Evolutionary conservation across 78 protist species (phyloP), one percentile per base, ranked within the genome.

Genomic region (Planoprotostelium fungivorum): DNA sequence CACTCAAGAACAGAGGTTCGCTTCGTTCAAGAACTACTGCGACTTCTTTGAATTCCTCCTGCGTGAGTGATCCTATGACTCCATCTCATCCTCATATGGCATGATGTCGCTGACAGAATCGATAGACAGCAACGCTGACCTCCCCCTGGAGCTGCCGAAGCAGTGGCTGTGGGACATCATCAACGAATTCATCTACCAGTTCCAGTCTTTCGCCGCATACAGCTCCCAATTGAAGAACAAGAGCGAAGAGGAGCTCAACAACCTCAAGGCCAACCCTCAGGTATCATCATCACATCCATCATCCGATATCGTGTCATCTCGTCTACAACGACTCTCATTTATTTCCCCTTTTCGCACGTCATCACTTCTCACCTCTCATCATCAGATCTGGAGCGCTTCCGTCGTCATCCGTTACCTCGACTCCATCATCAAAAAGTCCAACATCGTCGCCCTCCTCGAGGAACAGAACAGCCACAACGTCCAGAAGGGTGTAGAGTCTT

Each of bases 121-220:
- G 28, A 84, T 87, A 89, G 87, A 88, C 87, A 34, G 83, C 90
- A 35, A 38, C 92, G 88, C 88, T 94, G 95, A 38, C 90, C 38
- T 86, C 1, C 90, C 36, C 25, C 89, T 94, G 31, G 97, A 94
- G 87, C 87, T 97, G 37, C 99, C 99, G 63, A 84, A 39, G 86
- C 95, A 92, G 84, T 97, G 99, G 99, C 88, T 97, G 34, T 97
- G 99, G 99, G 98, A 97, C 91, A 97, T 97, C 63, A 89, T 96
- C 37, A 98, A 97, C 90, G 99, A 97, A 94, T 96, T 95, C 84
- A 91, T 97, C 88, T 97, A 96, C 93, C 99, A 97, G 93, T 96
- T 94, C 92, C 98, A 94, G 63, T 36, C 95, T 35, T 97, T 93
- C 91, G 94, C 95, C 90, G 89, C 36, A 38, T 89, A 34, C 85